A percentile compares a stretch with the other conserved stretches of the same genome.
Evolutionary conservation across 1,284 basidiomycete genomes (phyloP).

Genomic region (Ceratorhiza oryzae-sativae): DNA sequence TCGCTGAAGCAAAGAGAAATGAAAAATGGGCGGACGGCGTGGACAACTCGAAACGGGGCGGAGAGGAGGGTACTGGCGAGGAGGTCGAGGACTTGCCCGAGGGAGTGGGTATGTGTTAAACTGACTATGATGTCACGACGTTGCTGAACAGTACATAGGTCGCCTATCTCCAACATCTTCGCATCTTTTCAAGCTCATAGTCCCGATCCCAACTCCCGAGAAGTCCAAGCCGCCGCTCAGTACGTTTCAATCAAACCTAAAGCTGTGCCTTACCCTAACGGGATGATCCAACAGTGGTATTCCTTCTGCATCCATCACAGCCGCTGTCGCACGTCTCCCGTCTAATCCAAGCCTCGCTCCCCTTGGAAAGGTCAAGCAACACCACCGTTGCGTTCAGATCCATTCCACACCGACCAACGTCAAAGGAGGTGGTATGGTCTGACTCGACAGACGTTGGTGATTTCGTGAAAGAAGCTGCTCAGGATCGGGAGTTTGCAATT

Average conservation of each 20-base stretch:
- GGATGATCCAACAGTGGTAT: slow-evolving; percentile 57
- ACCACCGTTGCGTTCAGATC: slow-evolving; percentile 55
- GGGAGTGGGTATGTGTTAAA: slow-evolving; percentile 16
- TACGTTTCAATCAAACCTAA: background rate
- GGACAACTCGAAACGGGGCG: slow-evolving; percentile 25
- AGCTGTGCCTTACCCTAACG: background rate
- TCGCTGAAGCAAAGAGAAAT: slow-evolving; percentile 54
- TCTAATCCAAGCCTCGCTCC: slow-evolving; percentile 58
- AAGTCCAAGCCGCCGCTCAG: slow-evolving; percentile 40
- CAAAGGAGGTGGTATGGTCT: slow-evolving; percentile 59
- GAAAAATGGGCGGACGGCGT: slow-evolving; percentile 52
- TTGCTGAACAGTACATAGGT: slow-evolving; percentile 51
- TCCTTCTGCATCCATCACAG: slow-evolving; percentile 66
- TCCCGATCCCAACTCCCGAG: slow-evolving; percentile 55
- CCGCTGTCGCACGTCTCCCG: slow-evolving; percentile 64
- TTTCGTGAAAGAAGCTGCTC: slow-evolving; percentile 69
- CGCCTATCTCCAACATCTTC: slow-evolving; percentile 67
- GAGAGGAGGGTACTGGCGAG: slow-evolving; percentile 23
- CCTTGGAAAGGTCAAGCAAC: slow-evolving; percentile 50
- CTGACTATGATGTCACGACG: background rate
- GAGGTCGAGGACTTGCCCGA: slow-evolving; percentile 27
- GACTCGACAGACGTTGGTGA: slow-evolving; percentile 71
- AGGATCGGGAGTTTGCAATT: slow-evolving; percentile 63
- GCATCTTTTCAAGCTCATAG: slow-evolving; percentile 69
- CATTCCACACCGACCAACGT: slow-evolving; percentile 49